Evolutionary conservation across 768 basidiomycete species (phyloP), one percentile per base, ranked within the genome.

Genomic region (Grammothele lineata): DNA sequence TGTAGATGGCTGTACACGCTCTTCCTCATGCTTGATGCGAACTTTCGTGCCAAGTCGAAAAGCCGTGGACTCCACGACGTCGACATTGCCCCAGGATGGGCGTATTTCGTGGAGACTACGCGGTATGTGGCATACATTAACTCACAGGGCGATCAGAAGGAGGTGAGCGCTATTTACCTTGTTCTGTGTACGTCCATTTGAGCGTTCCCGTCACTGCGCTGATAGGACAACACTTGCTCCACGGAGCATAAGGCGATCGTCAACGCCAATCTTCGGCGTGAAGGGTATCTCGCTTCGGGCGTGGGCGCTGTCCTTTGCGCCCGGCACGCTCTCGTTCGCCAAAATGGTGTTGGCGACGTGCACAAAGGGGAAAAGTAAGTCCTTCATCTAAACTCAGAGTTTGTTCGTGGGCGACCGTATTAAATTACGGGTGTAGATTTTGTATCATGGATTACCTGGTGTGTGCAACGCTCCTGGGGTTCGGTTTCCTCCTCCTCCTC

Each of bases 11-110:
- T 64, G 0, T 66, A 64, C 34, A 53, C 49, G 0, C 23, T 64
- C 0, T 62, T 62, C 23, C 15, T 66, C 1, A 58, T 63, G 9
- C 51, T 61, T 0, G 60, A 67, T 43, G 62, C 63, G 0, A 62
- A 62, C 27, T 67, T 69, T 25, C 50, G 54, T 3, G 35, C 35
- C 6, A 18, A 30, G 26, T 64, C 30, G 59, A 66, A 48, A 21
- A 40, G 42, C 18, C 40, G 40, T 4, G 23, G 40, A 19, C 32
- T 48, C 17, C 3, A 53, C 40, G 32, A 22, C 9, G 9, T 34
- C 1, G 17, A 3, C 45, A 54, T 9, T 45, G 40, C 3, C 54
- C 39, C 8, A 0, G 66, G 66, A 1, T 59, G 52, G 57, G 37
- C 54, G 1, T 65, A 65, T 25, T 65, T 61, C 34, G 58, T 64